Evolutionary conservation across 352 stramenopile genomes (phyloP).

Genomic region (Aphanomyces euteiches): DNA sequence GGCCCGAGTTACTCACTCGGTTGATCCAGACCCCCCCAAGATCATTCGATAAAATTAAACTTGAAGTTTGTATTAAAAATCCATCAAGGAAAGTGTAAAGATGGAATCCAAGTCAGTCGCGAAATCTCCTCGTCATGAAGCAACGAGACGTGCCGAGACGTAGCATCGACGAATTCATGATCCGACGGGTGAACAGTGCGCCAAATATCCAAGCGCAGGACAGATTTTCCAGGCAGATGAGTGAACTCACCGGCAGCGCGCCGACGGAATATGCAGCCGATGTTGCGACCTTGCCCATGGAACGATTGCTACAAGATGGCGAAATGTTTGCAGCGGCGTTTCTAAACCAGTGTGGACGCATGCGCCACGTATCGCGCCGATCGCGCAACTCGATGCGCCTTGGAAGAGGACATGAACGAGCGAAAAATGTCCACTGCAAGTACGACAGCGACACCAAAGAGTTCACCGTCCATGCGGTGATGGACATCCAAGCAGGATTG

Average conservation of each 20-base stretch:
- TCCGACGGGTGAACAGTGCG: no score
- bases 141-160: no score
- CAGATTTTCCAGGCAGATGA: no score
- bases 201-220: no score
- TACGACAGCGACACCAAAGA: constrained; percentile 20
- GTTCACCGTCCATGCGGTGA: constrained; percentile 25
- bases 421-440: constrained; percentile 23
- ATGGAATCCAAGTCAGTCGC: no score
- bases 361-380: constrained; percentile 11
- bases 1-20: no score
- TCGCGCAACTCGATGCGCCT: not conserved
- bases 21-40: no score
- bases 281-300: constrained; percentile 2
- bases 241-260: not conserved
- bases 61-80: no score
- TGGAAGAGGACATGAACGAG: not conserved
- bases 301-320: constrained; percentile 3
- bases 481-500: constrained; percentile 10
- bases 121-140: no score
- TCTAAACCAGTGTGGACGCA: constrained; percentile 3
- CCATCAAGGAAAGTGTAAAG: no score
- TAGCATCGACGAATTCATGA: no score
- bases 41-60: no score
- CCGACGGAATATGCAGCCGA: not conserved
- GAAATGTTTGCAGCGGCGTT: constrained; percentile 10